These are phyloP conservation scores for Lipomyces oligophaga DNA, from an alignment of 805 yeast species.

Conservation along the genomic window DNA sequence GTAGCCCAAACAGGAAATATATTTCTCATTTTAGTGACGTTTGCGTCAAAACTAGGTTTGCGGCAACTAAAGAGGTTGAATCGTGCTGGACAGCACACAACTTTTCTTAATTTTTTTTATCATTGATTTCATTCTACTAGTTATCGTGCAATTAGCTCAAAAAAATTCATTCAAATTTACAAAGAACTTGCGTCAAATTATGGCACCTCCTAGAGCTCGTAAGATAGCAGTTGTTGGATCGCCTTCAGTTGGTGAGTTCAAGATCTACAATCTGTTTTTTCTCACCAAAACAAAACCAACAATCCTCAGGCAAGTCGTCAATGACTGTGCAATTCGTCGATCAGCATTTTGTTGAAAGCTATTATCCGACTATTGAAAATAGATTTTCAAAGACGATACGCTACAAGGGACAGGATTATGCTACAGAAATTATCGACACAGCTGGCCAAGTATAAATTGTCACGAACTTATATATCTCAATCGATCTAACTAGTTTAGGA, in stretches of 20 bases:
- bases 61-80: too few species aligned
- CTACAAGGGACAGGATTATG: conserved; percentile 69
- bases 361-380: conserved; percentile 88
- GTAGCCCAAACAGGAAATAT: too few species aligned
- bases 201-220: conserved; percentile 47
- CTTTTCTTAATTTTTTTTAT: too few species aligned
- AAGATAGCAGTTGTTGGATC: conserved; percentile 86
- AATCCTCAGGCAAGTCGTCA: conserved; percentile 62
- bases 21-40: too few species aligned
- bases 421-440: conserved; percentile 81
- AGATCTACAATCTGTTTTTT: background rate
- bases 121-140: too few species aligned
- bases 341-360: conserved; percentile 80
- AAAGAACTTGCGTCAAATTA: too few species aligned
- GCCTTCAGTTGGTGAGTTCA: conserved; percentile 65
- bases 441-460: conserved; percentile 53
- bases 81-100: too few species aligned
- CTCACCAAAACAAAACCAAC: background rate
- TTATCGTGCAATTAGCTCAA: too few species aligned
- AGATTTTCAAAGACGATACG: conserved; percentile 68
- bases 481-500: conserved; percentile 48
- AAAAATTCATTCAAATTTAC: too few species aligned
- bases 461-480: background rate
- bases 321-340: conserved; percentile 81
- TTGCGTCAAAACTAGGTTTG: too few species aligned